A percentile compares a stretch with the other conserved stretches of the same genome.
These are phyloP conservation scores for Colletotrichum chlorophyti DNA, from an alignment of 2,329 filamentous ascomycete genomes.

Conservation along the genomic window DNA sequence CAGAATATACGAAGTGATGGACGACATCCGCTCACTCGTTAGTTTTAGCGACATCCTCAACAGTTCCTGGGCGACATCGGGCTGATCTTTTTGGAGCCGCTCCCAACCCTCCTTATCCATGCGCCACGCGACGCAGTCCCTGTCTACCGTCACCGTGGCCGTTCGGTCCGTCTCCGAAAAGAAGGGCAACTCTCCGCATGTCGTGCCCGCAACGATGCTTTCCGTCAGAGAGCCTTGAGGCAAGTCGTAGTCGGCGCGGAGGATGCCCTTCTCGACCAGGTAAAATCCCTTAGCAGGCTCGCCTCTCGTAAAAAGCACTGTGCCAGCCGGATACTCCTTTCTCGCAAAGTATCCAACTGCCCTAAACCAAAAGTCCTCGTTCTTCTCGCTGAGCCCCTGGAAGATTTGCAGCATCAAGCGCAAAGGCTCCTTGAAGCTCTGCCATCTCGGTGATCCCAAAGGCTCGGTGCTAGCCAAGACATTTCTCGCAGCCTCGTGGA, in stretches of 20 bases:
- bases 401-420: slow-evolving; percentile 96
- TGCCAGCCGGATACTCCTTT: slow-evolving; percentile 71
- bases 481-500: slow-evolving; percentile 78
- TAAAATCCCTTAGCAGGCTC: slow-evolving; percentile 86
- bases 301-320: slow-evolving; percentile 78
- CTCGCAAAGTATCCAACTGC: slow-evolving; percentile 77
- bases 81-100: slow-evolving; percentile 73
- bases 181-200: slow-evolving; percentile 94
- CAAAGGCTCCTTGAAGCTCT: slow-evolving; percentile 86
- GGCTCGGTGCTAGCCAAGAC: slow-evolving; percentile 74
- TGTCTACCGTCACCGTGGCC: slow-evolving; percentile 84
- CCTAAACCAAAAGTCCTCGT: slow-evolving; percentile 95
- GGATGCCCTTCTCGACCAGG: slow-evolving; percentile 85
- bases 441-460: slow-evolving; percentile 72
- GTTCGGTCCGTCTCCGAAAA: slow-evolving; percentile 90
- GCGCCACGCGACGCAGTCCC: slow-evolving; percentile 82
- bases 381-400: slow-evolving; percentile 81
- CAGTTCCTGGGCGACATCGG: slow-evolving; percentile 83
- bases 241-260: slow-evolving; percentile 88
- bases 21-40: slow-evolving; percentile 89
- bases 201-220: slow-evolving; percentile 91
- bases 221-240: slow-evolving; percentile 91
- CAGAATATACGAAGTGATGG: slow-evolving; percentile 65
- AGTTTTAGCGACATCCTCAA: slow-evolving; percentile 89
- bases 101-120: slow-evolving; percentile 77